phyloP scores from a whole-genome alignment of 257 asterid genomes.

The Petunia axillaris region DNA sequence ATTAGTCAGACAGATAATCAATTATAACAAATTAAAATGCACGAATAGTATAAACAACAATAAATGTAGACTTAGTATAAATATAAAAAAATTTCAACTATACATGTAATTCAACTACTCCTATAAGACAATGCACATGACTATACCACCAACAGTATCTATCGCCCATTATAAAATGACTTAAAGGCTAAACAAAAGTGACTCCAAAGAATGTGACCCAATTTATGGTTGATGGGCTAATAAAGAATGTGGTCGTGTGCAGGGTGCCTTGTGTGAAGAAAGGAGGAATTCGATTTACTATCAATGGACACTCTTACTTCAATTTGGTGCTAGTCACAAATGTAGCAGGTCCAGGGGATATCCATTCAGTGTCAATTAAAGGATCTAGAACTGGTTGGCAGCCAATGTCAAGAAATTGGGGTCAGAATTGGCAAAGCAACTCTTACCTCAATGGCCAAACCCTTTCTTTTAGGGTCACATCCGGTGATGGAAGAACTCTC shows the following conservation, averaged over 20 bases:
- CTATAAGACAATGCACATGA: too few relatives aligned
- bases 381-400: slow-evolving; percentile 54
- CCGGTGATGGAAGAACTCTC: slow-evolving; percentile 49
- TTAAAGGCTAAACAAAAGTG: too few relatives aligned
- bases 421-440: slow-evolving; percentile 62
- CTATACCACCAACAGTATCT: too few relatives aligned
- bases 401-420: slow-evolving; percentile 53
- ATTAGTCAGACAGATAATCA: too few relatives aligned
- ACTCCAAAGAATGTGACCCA: too few relatives aligned
- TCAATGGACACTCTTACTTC: slow-evolving; percentile 58
- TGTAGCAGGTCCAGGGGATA: slow-evolving; percentile 58
- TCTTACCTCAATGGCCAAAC: slow-evolving; percentile 54
- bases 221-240: too few relatives aligned
- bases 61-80: too few relatives aligned
- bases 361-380: slow-evolving; percentile 45
- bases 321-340: slow-evolving; percentile 56
- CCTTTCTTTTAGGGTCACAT: slow-evolving; percentile 45
- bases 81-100: too few relatives aligned
- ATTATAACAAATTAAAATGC: too few relatives aligned
- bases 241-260: background rate
- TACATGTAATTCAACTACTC: too few relatives aligned
- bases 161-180: too few relatives aligned
- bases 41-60: too few relatives aligned
- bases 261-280: slow-evolving; percentile 54
- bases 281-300: slow-evolving; percentile 54